Evolutionary conservation across 2,329 filamentous ascomycete species (phyloP).

Genomic region (Fusarium denticulatum): DNA sequence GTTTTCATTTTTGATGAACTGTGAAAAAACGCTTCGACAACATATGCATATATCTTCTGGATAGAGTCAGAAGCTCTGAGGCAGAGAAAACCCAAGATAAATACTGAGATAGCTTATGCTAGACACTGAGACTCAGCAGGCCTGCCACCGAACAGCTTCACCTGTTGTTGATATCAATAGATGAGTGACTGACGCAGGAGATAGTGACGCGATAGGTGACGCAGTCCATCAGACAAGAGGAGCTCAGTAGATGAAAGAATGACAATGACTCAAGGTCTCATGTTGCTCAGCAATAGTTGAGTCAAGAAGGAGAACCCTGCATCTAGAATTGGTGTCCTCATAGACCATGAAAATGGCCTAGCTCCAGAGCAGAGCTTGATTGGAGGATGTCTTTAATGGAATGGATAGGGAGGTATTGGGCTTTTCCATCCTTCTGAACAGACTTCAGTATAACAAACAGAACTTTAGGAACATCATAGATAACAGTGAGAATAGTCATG

Average conservation of each 20-base stretch:
- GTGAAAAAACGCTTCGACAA: neutral
- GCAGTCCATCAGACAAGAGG: too few relatives aligned
- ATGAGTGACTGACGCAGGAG: neutral
- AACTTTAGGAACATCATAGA: slow-evolving; percentile 48
- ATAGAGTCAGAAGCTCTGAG: neutral
- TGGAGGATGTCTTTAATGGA: slow-evolving; percentile 94
- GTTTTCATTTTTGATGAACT: neutral
- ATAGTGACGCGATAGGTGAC: neutral
- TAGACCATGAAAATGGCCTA: neutral
- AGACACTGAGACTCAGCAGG: too few relatives aligned
- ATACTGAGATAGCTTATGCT: rapidly evolving
- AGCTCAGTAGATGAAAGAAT: neutral
- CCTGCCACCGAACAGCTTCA: too few relatives aligned
- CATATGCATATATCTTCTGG: neutral
- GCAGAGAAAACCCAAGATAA: rapidly evolving
- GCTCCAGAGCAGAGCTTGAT: slow-evolving; percentile 65
- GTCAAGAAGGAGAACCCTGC: rapidly evolving
- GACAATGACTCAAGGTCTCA: rapidly evolving
- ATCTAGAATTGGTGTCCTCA: rapidly evolving
- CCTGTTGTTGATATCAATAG: neutral
- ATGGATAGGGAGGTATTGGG: slow-evolving; percentile 89
- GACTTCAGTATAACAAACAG: slow-evolving; percentile 82
- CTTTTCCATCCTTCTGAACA: slow-evolving; percentile 72
- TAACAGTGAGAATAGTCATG: neutral
- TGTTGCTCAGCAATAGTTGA: rapidly evolving